Conservation (phyloP, 2,329 filamentous ascomycete genomes). For the Fusarium nisikadoi region DNA sequence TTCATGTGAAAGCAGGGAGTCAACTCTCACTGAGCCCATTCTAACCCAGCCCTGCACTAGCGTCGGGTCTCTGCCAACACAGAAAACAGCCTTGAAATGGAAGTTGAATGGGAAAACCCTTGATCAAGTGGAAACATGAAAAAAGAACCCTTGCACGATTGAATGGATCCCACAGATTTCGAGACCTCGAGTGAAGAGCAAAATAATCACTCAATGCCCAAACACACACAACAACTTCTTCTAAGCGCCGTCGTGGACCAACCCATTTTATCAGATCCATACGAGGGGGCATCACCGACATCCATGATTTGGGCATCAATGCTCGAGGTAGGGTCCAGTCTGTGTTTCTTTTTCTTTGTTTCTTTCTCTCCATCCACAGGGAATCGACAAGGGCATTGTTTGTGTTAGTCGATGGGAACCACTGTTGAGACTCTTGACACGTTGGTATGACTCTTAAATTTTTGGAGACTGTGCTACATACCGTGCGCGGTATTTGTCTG, state of each 20-base stretch:
- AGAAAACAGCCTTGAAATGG: conserved; percentile 25
- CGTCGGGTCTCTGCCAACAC: conserved; percentile 27
- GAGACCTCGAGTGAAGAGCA: background rate
- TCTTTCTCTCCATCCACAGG: conserved; percentile 13
- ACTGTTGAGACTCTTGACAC: conserved; percentile 30
- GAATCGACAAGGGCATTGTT: conserved; percentile 17
- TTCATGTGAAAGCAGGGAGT: conserved; percentile 18
- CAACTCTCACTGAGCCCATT: background rate
- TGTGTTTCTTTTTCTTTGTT: background rate
- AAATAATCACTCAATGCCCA: conserved; percentile 1
- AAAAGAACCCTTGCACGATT: conserved; percentile 17
- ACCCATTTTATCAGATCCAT: conserved; percentile 16
- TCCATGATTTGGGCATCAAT: conserved; percentile 35
- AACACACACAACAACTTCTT: background rate
- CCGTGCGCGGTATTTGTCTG: background rate
- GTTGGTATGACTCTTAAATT: conserved; percentile 35
- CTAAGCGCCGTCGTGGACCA: conserved; percentile 37
- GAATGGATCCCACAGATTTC: conserved; percentile 14
- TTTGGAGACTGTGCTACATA: background rate
- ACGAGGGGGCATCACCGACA: conserved; percentile 33
- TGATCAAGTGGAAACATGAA: conserved; percentile 13
- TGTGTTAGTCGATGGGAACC: conserved; percentile 18
- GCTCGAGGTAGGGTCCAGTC: conserved; percentile 16
- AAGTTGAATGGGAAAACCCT: conserved; percentile 15
- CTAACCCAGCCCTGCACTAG: conserved; percentile 20